phyloP scores from a whole-genome alignment of 768 basidiomycete genomes.

The Amanita phalloides region DNA sequence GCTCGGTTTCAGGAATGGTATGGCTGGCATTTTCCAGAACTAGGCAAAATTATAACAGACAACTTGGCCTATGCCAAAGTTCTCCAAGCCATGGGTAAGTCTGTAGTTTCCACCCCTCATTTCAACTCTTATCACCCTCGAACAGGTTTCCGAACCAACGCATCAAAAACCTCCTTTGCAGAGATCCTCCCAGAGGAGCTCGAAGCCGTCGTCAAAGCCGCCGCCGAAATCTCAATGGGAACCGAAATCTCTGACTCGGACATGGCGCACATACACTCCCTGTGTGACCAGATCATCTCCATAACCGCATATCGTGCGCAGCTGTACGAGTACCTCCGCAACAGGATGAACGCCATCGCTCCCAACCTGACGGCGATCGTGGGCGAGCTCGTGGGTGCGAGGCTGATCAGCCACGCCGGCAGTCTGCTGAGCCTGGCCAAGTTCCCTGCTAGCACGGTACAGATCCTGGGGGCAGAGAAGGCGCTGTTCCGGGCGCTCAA shows the following conservation, averaged over 20 bases:
- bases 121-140: background rate
- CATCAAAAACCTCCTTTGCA: slow-evolving; percentile 75
- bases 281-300: slow-evolving; percentile 97
- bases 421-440: slow-evolving; percentile 92
- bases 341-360: slow-evolving; percentile 97
- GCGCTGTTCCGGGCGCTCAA: slow-evolving; percentile 96
- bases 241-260: slow-evolving; percentile 98
- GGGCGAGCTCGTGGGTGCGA: slow-evolving; percentile 87
- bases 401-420: slow-evolving; percentile 92
- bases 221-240: slow-evolving; percentile 98
- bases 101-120: background rate
- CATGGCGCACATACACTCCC: slow-evolving; percentile 91
- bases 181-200: slow-evolving; percentile 94
- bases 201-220: slow-evolving; percentile 88
- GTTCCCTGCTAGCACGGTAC: slow-evolving; percentile 96
- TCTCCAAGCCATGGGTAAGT: slow-evolving; percentile 79
- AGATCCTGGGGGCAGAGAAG: slow-evolving; percentile 97
- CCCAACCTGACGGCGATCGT: slow-evolving; percentile 91
- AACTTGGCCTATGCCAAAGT: slow-evolving; percentile 96
- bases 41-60: slow-evolving; percentile 97
- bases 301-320: slow-evolving; percentile 93
- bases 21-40: slow-evolving; percentile 99
- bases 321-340: slow-evolving; percentile 91
- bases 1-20: slow-evolving; percentile 82
- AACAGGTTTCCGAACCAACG: slow-evolving; percentile 90